Evolutionary conservation across 805 yeast genomes (phyloP).

Genomic region (Groenewaldozyma tartarivorans): DNA sequence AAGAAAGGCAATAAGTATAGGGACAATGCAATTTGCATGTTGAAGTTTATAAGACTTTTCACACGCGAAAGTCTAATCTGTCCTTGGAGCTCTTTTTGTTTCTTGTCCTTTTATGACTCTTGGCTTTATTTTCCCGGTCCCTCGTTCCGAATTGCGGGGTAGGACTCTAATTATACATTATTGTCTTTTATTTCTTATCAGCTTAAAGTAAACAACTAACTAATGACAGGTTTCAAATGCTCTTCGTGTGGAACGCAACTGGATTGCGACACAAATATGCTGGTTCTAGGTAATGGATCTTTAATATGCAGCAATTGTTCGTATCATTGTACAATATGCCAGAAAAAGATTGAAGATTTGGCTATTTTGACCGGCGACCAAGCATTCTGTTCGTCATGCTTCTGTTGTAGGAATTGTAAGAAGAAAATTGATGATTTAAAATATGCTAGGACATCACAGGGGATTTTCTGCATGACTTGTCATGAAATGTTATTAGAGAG

Average conservation of each 20-base stretch:
- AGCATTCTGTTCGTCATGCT: slow-evolving; percentile 87
- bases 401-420: slow-evolving; percentile 82
- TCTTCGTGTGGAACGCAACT: slow-evolving; percentile 69
- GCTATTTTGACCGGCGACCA: slow-evolving; percentile 93
- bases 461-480: slow-evolving; percentile 86
- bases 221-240: slow-evolving; percentile 52
- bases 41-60: too few species aligned
- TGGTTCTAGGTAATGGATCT: slow-evolving; percentile 88
- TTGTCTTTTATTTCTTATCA: too few species aligned
- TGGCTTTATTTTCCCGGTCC: too few species aligned
- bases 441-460: slow-evolving; percentile 89
- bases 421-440: slow-evolving; percentile 76
- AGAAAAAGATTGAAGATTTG: slow-evolving; percentile 78
- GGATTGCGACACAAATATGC: slow-evolving; percentile 81
- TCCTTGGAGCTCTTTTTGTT: too few species aligned
- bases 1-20: too few species aligned
- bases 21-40: too few species aligned
- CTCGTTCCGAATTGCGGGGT: too few species aligned
- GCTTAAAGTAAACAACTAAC: too few species aligned
- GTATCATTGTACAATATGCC: slow-evolving; percentile 80
- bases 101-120: too few species aligned
- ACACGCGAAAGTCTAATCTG: too few species aligned
- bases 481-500: slow-evolving; percentile 75
- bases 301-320: slow-evolving; percentile 86
- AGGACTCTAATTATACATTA: too few species aligned